A percentile compares a stretch with the other conserved stretches of the same genome.
These are phyloP conservation scores for Dactylorhiza incarnata DNA, from an alignment of 106 monocot genomes.

Conservation along the genomic window DNA sequence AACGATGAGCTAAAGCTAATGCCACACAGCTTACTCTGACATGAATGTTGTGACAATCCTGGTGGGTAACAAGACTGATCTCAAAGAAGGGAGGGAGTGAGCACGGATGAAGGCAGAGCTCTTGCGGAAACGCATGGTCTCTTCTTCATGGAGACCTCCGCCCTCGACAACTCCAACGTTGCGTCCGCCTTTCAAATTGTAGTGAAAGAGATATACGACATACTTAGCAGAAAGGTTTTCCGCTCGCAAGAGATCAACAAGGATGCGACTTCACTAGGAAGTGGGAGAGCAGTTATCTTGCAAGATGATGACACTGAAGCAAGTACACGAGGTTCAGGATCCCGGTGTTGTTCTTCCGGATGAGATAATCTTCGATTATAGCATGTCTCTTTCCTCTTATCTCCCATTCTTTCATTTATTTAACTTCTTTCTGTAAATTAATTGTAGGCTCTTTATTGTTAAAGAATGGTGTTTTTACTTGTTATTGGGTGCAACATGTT, in stretches of 20 bases:
- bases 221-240: constrained; percentile 9
- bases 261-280: constrained; percentile 5
- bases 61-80: constrained; percentile 16
- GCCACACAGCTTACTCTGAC: constrained; percentile 9
- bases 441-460: neutral
- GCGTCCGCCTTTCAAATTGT: constrained; percentile 6
- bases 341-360: constrained; percentile 1
- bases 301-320: neutral
- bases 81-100: constrained; percentile 11
- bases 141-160: constrained; percentile 17
- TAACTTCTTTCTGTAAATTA: neutral
- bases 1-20: neutral
- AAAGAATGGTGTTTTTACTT: no score
- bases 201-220: constrained; percentile 13
- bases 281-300: constrained; percentile 9
- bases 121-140: constrained; percentile 6
- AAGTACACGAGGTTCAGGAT: neutral
- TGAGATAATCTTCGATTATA: neutral
- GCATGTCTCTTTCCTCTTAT: neutral
- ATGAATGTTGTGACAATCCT: constrained; percentile 19
- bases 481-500: no score
- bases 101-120: constrained; percentile 7
- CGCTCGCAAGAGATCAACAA: constrained; percentile 5
- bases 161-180: constrained; percentile 10
- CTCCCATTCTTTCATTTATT: neutral